Conservation (phyloP, 2,329 filamentous ascomycete genomes). For the Aspergillus pseudoterreus region DNA sequence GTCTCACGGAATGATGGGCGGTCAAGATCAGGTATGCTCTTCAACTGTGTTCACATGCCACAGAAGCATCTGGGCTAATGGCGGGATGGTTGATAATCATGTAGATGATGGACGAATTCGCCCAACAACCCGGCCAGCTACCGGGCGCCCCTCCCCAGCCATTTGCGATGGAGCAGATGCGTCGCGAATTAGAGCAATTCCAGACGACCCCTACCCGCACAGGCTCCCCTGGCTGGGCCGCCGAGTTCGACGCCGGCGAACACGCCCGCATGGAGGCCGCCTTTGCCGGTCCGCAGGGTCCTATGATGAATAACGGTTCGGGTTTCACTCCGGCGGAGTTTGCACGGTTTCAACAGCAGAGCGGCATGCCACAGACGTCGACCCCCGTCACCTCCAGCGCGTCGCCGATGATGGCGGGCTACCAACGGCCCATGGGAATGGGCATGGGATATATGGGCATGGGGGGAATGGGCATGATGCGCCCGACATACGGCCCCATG, state of each 20-base stretch:
- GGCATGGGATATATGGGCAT: not conserved
- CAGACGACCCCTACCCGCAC: constrained; percentile 49
- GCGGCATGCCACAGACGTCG: constrained; percentile 54
- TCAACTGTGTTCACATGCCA: not conserved
- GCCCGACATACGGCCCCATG: constrained; percentile 45
- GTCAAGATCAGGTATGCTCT: constrained; percentile 65
- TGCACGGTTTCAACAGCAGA: constrained; percentile 75
- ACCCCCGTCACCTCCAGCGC: constrained; percentile 54
- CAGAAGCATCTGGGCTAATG: constrained; percentile 2
- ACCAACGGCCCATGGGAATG: constrained; percentile 38
- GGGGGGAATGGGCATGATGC: constrained; percentile 49
- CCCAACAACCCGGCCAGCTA: constrained; percentile 69
- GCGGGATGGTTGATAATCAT: constrained; percentile 16
- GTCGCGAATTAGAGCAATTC: constrained; percentile 56
- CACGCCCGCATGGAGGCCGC: constrained; percentile 69
- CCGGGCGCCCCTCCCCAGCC: constrained; percentile 53
- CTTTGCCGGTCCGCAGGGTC: constrained; percentile 53
- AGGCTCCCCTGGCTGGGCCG: constrained; percentile 58
- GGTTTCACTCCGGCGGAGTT: constrained; percentile 83
- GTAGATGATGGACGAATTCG: constrained; percentile 90
- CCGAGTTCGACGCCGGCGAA: constrained; percentile 60
- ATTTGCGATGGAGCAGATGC: constrained; percentile 65
- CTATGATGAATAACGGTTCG: constrained; percentile 45
- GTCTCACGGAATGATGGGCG: constrained; percentile 63
- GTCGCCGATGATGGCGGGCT: constrained; percentile 59